Conservation (phyloP, 805 yeast genomes). For the Suhomyces sp. region DNA sequence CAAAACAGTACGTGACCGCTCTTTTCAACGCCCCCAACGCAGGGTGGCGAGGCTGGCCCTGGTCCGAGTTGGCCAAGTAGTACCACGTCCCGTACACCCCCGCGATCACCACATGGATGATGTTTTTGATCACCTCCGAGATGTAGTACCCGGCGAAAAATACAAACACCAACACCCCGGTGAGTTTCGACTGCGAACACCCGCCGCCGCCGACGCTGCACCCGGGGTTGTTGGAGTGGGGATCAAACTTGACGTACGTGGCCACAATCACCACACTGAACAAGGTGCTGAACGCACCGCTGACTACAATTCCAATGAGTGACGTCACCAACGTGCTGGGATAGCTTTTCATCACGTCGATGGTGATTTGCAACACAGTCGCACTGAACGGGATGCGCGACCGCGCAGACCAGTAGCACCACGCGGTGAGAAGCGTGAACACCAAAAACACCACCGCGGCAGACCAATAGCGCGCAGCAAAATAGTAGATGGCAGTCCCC, state of each 20-base stretch:
- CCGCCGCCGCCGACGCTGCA: constrained; percentile 52
- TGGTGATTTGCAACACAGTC: constrained; percentile 63
- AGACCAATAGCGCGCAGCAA: constrained; percentile 66
- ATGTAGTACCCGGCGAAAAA: constrained; percentile 82
- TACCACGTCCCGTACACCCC: constrained; percentile 93
- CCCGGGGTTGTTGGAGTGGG: constrained; percentile 48
- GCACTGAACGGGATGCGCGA: constrained; percentile 72
- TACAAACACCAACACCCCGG: constrained; percentile 68
- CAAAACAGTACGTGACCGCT: constrained; percentile 82
- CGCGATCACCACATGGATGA: constrained; percentile 75
- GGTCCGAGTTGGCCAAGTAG: constrained; percentile 69
- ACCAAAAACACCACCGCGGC: constrained; percentile 75
- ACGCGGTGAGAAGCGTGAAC: constrained; percentile 61
- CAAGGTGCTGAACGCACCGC: constrained; percentile 62
- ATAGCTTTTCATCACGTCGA: constrained; percentile 69
- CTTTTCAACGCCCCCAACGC: constrained; percentile 78
- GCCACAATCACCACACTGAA: constrained; percentile 70
- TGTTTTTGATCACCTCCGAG: constrained; percentile 76
- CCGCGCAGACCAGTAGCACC: constrained; percentile 72
- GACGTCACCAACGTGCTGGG: constrained; percentile 69
- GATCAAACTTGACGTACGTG: constrained; percentile 73
- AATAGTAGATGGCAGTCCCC: constrained; percentile 73
- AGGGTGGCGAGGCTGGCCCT: constrained; percentile 75
- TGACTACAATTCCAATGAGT: constrained; percentile 53
- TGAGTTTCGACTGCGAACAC: constrained; percentile 56